Evolutionary conservation across 2,329 filamentous ascomycete species (phyloP).

Genomic region (Falciphora oryzae): DNA sequence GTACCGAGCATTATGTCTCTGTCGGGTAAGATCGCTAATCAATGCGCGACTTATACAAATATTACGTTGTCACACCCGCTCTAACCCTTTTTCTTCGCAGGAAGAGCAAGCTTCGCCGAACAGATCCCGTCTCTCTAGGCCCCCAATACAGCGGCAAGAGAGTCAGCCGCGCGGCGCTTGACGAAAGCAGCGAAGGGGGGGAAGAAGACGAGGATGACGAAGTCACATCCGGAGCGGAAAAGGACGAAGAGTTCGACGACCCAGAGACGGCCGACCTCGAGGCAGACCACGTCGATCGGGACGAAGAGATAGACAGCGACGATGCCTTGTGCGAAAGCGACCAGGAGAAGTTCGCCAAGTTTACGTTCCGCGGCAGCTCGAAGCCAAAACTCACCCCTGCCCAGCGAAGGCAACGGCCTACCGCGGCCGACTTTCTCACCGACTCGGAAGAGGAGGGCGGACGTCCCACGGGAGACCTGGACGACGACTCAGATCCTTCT

Average conservation of each 20-base stretch:
- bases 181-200: slow-evolving; percentile 48
- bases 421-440: slow-evolving; percentile 54
- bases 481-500: slow-evolving; percentile 24
- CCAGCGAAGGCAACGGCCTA: slow-evolving; percentile 36
- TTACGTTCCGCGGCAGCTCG: slow-evolving; percentile 56
- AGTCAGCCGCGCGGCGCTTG: slow-evolving; percentile 64
- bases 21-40: slow-evolving; percentile 51
- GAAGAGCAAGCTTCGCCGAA: slow-evolving; percentile 78
- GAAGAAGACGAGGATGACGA: slow-evolving; percentile 41
- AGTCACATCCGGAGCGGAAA: slow-evolving; percentile 25
- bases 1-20: slow-evolving; percentile 79
- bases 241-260: slow-evolving; percentile 44
- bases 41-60: neutral
- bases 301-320: slow-evolving; percentile 57
- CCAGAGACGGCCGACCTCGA: slow-evolving; percentile 50
- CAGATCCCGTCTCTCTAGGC: slow-evolving; percentile 63
- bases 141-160: slow-evolving; percentile 74
- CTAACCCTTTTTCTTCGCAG: slow-evolving; percentile 30
- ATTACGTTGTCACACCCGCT: neutral
- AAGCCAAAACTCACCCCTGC: slow-evolving; percentile 36
- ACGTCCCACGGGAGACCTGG: slow-evolving; percentile 17
- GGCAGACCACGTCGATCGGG: slow-evolving; percentile 48
- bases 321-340: slow-evolving; percentile 78
- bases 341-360: slow-evolving; percentile 73
- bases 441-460: slow-evolving; percentile 30